These are phyloP conservation scores for Aspergillus sclerotiicarbonarius DNA, from an alignment of 495 filamentous ascomycete species.

Conservation along the genomic window DNA sequence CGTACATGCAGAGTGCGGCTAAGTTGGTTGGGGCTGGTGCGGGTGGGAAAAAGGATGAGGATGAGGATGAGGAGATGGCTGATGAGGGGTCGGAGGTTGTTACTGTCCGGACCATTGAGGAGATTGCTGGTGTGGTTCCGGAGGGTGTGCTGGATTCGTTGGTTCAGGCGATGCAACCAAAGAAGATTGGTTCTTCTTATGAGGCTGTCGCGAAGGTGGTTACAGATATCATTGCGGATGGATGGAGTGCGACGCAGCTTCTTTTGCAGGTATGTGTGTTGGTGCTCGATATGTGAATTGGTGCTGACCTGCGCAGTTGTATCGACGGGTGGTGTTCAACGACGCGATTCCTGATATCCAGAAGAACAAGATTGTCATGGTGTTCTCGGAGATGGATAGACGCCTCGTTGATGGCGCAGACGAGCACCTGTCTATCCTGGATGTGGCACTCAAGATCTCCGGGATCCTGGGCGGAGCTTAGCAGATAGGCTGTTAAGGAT, in stretches of 20 bases:
- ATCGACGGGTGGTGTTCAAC: conserved; percentile 77
- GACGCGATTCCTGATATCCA: conserved; percentile 77
- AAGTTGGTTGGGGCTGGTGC: conserved; percentile 64
- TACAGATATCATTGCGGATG: conserved; percentile 89
- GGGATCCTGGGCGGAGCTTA: conserved; percentile 59
- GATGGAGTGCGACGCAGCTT: conserved; percentile 95
- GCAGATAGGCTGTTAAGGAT: background rate
- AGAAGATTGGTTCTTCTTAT: conserved; percentile 61
- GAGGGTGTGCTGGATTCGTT: conserved; percentile 66
- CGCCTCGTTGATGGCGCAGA: conserved; percentile 95
- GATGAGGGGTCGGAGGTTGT: conserved; percentile 47
- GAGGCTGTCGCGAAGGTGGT: conserved; percentile 72
- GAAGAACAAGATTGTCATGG: conserved; percentile 85
- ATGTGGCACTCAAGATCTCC: conserved; percentile 76
- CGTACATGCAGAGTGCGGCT: conserved; percentile 89
- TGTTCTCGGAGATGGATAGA: conserved; percentile 93
- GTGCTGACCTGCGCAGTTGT: conserved; percentile 55
- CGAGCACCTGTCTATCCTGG: conserved; percentile 87
- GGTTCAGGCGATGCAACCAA: conserved; percentile 74
- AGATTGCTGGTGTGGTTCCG: conserved; percentile 95
- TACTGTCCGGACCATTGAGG: conserved; percentile 77
- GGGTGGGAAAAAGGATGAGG: conserved; percentile 45
- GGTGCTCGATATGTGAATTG: background rate
- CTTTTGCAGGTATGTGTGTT: conserved; percentile 62
- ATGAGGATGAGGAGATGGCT: conserved; percentile 50